Conservation (phyloP, 176 grass and related monocot genomes). For the Pontederia crassipes region DNA sequence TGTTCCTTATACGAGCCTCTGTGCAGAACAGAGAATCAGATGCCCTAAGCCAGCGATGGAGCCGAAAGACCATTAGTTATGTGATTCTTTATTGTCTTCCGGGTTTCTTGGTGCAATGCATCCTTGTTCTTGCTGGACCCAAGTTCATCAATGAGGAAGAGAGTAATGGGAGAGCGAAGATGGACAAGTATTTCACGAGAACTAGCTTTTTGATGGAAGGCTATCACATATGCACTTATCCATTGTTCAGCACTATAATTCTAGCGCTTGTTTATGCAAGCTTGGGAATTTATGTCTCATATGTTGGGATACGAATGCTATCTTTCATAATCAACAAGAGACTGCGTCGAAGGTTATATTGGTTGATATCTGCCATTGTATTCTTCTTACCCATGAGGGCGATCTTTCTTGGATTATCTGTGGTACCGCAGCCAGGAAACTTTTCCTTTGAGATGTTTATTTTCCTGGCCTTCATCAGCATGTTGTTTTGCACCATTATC, state of each 20-base stretch:
- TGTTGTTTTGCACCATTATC: constrained; percentile 50
- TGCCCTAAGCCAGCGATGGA: constrained; percentile 67
- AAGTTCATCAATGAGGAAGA: constrained; percentile 47
- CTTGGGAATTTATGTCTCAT: constrained; percentile 63
- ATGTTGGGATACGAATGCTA: constrained; percentile 53
- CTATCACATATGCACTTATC: constrained; percentile 71
- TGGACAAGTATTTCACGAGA: constrained; percentile 51
- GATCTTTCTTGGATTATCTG: constrained; percentile 79
- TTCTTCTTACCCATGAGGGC: constrained; percentile 63
- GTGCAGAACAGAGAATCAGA: constrained; percentile 64
- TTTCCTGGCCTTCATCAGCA: constrained; percentile 69
- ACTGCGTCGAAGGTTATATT: constrained; percentile 63
- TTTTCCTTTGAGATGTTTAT: constrained; percentile 48
- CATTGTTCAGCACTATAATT: constrained; percentile 75
- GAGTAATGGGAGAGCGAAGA: constrained; percentile 32
- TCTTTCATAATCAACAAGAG: constrained; percentile 76
- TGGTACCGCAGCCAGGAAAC: constrained; percentile 52
- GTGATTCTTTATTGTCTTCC: constrained; percentile 65
- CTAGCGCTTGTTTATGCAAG: constrained; percentile 61
- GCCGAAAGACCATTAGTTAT: constrained; percentile 66
- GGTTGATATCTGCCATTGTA: constrained; percentile 54
- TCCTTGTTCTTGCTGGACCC: constrained; percentile 58
- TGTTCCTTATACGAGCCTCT: constrained; percentile 62
- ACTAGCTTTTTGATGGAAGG: constrained; percentile 22
- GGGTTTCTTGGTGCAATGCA: constrained; percentile 43